These are phyloP conservation scores for Sporothrix sp. DNA, from an alignment of 2,329 filamentous ascomycete genomes.

Conservation along the genomic window DNA sequence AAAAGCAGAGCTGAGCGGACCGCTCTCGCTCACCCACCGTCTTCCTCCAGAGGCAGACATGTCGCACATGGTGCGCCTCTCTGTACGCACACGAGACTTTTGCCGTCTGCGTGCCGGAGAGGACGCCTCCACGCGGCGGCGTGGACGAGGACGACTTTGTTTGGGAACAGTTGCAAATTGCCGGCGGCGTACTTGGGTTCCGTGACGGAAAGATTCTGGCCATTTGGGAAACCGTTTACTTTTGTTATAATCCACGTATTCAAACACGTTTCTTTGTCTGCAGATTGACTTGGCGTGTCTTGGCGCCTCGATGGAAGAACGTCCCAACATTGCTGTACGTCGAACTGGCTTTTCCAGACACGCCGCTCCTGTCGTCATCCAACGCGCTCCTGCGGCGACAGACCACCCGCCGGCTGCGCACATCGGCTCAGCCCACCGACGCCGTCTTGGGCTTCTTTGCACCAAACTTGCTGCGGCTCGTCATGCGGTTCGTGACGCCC, in stretches of 20 bases:
- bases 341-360: background rate
- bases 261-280: background rate
- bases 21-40: too few species aligned
- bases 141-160: background rate
- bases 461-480: conserved; percentile 89
- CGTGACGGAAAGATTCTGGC: background rate
- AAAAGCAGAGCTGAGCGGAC: conserved; percentile 49
- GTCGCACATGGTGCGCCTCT: too few species aligned
- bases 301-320: too few species aligned
- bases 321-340: too few species aligned
- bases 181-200: conserved; percentile 10
- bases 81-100: too few species aligned
- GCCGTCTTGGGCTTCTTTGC: conserved; percentile 96
- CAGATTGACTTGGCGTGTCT: background rate
- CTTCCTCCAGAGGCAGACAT: too few species aligned
- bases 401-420: too few species aligned
- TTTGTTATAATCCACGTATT: background rate
- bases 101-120: too few species aligned
- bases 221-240: background rate
- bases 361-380: background rate
- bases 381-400: background rate
- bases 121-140: background rate
- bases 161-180: conserved; percentile 3
- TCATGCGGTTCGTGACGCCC: conserved; percentile 76
- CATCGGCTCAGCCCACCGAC: conserved; percentile 39